Evolutionary conservation across 2,329 filamentous ascomycete genomes (phyloP).

Genomic region (Sporothrix protearum): DNA sequence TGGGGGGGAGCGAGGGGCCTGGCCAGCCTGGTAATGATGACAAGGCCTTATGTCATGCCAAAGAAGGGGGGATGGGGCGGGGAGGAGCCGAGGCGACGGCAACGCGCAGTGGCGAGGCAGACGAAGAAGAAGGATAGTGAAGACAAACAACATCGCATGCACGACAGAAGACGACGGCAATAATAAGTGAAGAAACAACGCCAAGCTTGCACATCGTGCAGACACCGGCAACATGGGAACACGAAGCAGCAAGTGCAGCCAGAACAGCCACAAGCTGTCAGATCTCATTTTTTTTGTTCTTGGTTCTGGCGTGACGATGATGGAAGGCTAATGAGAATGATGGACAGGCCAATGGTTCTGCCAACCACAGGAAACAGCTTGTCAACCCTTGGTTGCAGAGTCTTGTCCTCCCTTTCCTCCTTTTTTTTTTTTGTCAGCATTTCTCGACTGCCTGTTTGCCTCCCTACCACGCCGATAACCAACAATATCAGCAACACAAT

Average conservation of each 20-base stretch:
- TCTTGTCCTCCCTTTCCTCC: background rate
- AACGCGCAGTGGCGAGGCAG: background rate
- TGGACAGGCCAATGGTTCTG: background rate
- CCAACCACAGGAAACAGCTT: background rate
- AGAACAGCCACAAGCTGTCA: constrained; percentile 5
- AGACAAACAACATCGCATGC: background rate
- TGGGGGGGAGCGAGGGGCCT: background rate
- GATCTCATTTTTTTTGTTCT: constrained; percentile 14
- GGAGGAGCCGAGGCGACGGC: constrained; percentile 5
- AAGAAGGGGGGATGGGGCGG: background rate
- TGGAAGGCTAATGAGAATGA: background rate
- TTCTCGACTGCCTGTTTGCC: background rate
- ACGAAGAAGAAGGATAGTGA: background rate
- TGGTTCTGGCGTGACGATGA: background rate
- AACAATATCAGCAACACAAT: background rate
- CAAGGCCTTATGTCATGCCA: constrained; percentile 16
- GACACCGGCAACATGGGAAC: background rate
- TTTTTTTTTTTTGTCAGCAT: background rate
- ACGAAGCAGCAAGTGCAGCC: background rate
- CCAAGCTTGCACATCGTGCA: background rate
- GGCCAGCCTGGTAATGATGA: background rate
- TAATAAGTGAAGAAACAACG: background rate
- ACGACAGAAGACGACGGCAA: background rate
- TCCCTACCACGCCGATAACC: background rate
- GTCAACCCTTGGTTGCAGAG: background rate